Conservation (phyloP, 192 early-diverging fungal genomes). For the Umbelopsis vinacea region DNA sequence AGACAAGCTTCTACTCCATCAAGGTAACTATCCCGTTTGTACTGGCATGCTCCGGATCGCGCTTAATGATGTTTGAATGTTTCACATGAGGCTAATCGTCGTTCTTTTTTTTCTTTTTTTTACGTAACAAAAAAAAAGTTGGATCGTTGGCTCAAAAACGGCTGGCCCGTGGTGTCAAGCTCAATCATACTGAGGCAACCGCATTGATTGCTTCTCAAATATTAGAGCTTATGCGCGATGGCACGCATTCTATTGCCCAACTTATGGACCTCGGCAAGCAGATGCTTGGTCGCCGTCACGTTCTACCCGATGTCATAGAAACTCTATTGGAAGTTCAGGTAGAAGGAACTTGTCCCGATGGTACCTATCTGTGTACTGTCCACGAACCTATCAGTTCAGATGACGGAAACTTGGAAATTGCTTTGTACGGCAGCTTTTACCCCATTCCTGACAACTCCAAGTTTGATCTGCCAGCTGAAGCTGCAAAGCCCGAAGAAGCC, state of each 20-base stretch:
- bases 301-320: slow-evolving; percentile 70
- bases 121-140: slow-evolving; percentile 40
- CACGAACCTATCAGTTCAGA: slow-evolving; percentile 86
- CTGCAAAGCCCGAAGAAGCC: slow-evolving; percentile 48
- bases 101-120: background rate
- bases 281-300: slow-evolving; percentile 87
- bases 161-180: slow-evolving; percentile 82
- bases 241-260: slow-evolving; percentile 81
- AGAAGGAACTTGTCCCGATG: slow-evolving; percentile 92
- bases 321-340: slow-evolving; percentile 85
- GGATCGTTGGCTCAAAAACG: slow-evolving; percentile 90
- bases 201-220: slow-evolving; percentile 90
- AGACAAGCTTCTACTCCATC: slow-evolving; percentile 90
- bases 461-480: slow-evolving; percentile 50
- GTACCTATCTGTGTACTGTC: slow-evolving; percentile 93
- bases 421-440: slow-evolving; percentile 87
- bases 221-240: slow-evolving; percentile 90
- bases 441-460: slow-evolving; percentile 70
- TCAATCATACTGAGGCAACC: slow-evolving; percentile 87
- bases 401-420: slow-evolving; percentile 82
- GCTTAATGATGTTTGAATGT: background rate
- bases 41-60: too few species aligned
- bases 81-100: background rate
- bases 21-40: slow-evolving; percentile 40
- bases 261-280: slow-evolving; percentile 87